Conservation (phyloP, 257 asterid species). For the Fraxinus anomala region DNA sequence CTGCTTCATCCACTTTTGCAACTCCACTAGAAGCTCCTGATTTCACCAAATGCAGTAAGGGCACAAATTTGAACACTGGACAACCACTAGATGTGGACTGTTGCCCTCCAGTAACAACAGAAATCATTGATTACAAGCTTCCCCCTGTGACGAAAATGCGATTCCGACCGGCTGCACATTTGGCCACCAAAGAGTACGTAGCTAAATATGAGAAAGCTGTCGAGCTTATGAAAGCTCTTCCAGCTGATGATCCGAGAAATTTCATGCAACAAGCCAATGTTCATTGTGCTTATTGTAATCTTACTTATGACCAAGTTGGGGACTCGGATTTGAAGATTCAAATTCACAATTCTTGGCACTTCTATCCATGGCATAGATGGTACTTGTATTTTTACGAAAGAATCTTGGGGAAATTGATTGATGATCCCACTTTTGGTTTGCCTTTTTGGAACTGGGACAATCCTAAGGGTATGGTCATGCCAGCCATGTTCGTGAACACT, state of each 20-base stretch:
- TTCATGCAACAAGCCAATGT: conserved; percentile 54
- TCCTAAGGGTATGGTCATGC: conserved; percentile 39
- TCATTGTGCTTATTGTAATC: conserved; percentile 55
- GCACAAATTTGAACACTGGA: conserved; percentile 39
- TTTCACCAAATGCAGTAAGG: conserved; percentile 37
- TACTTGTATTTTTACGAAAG: conserved; percentile 50
- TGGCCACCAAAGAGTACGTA: conserved; percentile 37
- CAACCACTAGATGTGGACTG: conserved; percentile 43
- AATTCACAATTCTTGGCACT: conserved; percentile 48
- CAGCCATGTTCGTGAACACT: conserved; percentile 7
- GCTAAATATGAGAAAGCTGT: conserved; percentile 42
- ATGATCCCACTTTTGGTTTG: conserved; percentile 43
- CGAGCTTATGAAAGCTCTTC: conserved; percentile 41
- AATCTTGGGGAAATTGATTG: conserved; percentile 42
- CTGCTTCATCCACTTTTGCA: conserved; percentile 23
- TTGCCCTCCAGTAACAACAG: conserved; percentile 34
- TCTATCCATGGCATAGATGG: conserved; percentile 53
- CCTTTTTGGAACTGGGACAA: conserved; percentile 56
- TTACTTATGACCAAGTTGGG: conserved; percentile 39
- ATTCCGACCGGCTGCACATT: conserved; percentile 43
- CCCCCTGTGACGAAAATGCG: conserved; percentile 31
- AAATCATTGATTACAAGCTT: conserved; percentile 31
- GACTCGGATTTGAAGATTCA: conserved; percentile 34
- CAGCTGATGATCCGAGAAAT: conserved; percentile 40
- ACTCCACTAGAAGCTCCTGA: conserved; percentile 42